Percentiles rank a stretch among this genome's conserved stretches.
These are phyloP conservation scores for Sporothrix dimorphospora DNA, from an alignment of 2,329 filamentous ascomycete species.

Conservation along the genomic window DNA sequence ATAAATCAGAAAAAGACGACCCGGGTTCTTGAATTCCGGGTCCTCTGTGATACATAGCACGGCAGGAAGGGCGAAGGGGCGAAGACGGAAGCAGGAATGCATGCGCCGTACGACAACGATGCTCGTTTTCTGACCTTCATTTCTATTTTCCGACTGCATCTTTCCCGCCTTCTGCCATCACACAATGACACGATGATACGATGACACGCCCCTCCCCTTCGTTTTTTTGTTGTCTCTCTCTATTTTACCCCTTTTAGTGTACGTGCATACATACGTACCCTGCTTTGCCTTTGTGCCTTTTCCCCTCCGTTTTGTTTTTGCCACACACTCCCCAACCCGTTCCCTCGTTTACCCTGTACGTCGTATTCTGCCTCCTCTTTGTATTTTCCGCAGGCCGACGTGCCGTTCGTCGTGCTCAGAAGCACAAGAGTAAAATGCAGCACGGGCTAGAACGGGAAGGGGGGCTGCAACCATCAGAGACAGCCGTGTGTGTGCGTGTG, in stretches of 20 bases:
- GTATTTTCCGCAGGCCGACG: conserved; percentile 3
- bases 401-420: conserved; percentile 17
- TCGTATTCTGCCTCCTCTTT: neutral
- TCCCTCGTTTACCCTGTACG: neutral
- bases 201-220: neutral
- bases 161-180: neutral
- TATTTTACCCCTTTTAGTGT: neutral
- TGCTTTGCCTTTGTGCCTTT: neutral
- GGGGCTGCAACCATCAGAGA: neutral
- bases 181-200: neutral
- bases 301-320: neutral
- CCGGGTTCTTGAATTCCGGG: neutral
- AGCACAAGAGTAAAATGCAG: conserved; percentile 21
- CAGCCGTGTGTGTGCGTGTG: neutral
- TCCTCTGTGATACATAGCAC: neutral
- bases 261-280: neutral
- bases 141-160: neutral
- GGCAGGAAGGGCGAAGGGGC: neutral
- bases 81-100: neutral
- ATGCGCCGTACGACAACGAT: neutral
- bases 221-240: neutral
- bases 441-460: neutral
- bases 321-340: neutral
- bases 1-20: neutral
- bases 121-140: neutral